Conservation (phyloP, 2,329 filamentous ascomycete species). For the Escovopsis sp. region DNA sequence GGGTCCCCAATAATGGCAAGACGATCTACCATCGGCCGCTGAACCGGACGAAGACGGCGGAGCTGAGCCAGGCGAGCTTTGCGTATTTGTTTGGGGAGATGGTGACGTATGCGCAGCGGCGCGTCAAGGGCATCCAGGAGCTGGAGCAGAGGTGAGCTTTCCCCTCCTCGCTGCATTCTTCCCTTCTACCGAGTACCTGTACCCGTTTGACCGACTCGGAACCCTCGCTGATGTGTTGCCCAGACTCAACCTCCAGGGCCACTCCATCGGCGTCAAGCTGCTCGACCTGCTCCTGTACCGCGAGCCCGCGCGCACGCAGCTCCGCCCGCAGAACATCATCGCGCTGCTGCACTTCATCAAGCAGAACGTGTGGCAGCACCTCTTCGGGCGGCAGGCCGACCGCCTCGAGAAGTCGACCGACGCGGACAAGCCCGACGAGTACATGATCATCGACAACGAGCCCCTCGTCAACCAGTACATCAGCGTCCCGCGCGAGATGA, state of each 20-base stretch:
- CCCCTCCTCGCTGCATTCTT: neutral
- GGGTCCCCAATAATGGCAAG: conserved; percentile 84
- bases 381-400: conserved; percentile 83
- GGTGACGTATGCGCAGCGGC: conserved; percentile 83
- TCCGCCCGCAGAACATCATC: conserved; percentile 75
- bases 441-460: conserved; percentile 99
- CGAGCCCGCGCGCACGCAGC: conserved; percentile 52
- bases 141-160: conserved; percentile 64
- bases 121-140: conserved; percentile 85
- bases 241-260: conserved; percentile 80
- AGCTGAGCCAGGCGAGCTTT: conserved; percentile 86
- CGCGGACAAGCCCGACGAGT: conserved; percentile 75
- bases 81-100: conserved; percentile 94
- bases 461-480: conserved; percentile 91
- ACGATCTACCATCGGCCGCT: conserved; percentile 95
- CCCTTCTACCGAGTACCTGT: no score
- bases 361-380: conserved; percentile 77
- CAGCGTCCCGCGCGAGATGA: conserved; percentile 88
- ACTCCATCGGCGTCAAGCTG: conserved; percentile 83
- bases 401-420: conserved; percentile 78
- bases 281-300: conserved; percentile 90
- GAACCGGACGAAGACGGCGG: conserved; percentile 74
- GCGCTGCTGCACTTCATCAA: conserved; percentile 91
- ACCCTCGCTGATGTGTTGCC: neutral
- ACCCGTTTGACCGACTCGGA: no score